Base-by-base conservation (phyloP, 2,329 filamentous ascomycete genomes). In the Aspergillus chevalieri region DNA sequence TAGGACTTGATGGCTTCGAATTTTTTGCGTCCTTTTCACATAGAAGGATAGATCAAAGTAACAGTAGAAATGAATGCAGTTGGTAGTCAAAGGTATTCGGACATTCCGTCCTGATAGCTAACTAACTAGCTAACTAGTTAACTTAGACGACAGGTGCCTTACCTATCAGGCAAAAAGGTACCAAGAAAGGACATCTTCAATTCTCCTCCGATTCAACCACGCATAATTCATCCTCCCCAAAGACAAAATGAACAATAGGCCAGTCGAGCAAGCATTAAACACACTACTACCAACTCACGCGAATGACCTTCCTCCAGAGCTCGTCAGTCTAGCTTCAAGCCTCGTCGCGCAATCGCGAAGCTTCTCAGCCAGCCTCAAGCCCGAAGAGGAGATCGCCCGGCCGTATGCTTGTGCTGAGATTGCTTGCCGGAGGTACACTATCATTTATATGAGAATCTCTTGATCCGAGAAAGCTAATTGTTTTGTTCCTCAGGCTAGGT, bases 361-460 rank as follows among this genome's bases (percentile, higher is more conserved):
- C 63, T 84, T 83, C 60, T 89, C 88, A 45, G 84, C 82, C 62
- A 86, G 81, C 14, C 76, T 96, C 47, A 94, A 90, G 65, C 79
- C 84, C 3, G 89, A 94, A 49, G 90, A 95, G 67, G 91, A 96
- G 67, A 83, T 93, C 56, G 89, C 86, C n/a, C 80, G 91, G 17
- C 78, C 81, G 4, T 93, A 93, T 67, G 87, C 86, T 3, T 95
- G 90, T 66, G 87, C 88, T 12, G 85, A 95, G 69, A 80, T 98
- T 52, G 93, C 93, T 17, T 97, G 91, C 65, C 89, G 92, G 59
- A 82, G 88, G 87, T 88, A 21, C 22, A 8, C 17, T 21, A 12
- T 71, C 42, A 59, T 44, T 19, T 12, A 30, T 19, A 10, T 41
- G 15, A 6, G 15, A 36, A 17, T 9, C 1, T 12, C 3, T 41